A percentile compares a stretch with the other conserved stretches of the same genome.
Evolutionary conservation across 2,329 filamentous ascomycete genomes (phyloP).

Genomic region (Chaetomium globosum): DNA sequence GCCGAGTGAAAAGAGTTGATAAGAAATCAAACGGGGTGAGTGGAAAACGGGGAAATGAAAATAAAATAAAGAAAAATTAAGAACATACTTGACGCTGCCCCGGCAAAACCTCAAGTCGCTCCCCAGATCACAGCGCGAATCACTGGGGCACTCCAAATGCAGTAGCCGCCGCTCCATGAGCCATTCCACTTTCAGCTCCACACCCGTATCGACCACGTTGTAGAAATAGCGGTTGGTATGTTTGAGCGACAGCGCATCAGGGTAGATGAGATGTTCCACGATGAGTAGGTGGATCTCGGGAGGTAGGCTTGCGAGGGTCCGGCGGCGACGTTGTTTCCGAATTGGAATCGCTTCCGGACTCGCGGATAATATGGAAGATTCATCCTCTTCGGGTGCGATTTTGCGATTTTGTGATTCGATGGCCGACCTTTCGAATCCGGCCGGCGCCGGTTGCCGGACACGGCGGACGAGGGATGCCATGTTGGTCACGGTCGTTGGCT

Average conservation of each 20-base stretch:
- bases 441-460: constrained; percentile 12
- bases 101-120: constrained; percentile 64
- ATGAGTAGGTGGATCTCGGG: constrained; percentile 69
- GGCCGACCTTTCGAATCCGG: background rate
- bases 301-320: constrained; percentile 57
- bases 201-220: constrained; percentile 64
- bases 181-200: constrained; percentile 69
- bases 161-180: constrained; percentile 64
- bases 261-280: constrained; percentile 63
- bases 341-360: background rate
- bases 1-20: background rate
- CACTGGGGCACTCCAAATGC: constrained; percentile 67
- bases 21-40: constrained; percentile 36
- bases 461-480: constrained; percentile 27
- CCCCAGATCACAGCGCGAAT: constrained; percentile 58
- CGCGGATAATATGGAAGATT: background rate
- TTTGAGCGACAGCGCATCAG: constrained; percentile 71
- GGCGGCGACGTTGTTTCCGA: background rate
- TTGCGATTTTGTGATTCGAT: constrained; percentile 1
- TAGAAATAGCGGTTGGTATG: constrained; percentile 67
- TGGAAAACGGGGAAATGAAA: background rate
- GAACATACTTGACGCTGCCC: constrained; percentile 57
- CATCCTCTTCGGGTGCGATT: background rate
- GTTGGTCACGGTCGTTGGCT: background rate
- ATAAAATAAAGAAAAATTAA: too few relatives aligned